Evolutionary conservation across 768 basidiomycete genomes (phyloP).

Genomic region (Cystofilobasidium bisporidii): DNA sequence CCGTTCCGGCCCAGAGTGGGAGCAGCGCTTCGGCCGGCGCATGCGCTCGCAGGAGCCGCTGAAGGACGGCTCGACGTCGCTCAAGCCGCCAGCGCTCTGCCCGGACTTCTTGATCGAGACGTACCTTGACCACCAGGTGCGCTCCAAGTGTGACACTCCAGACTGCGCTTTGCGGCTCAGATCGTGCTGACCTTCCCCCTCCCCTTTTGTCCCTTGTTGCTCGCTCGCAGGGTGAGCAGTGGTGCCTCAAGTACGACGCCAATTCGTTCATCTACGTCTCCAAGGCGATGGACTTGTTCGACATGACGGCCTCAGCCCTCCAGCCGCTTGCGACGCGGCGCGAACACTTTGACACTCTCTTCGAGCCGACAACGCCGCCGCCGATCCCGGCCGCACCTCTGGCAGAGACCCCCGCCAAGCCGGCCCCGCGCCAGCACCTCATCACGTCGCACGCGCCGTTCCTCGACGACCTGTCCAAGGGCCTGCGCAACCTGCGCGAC

Average conservation of each 20-base stretch:
- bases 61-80: conserved; percentile 30
- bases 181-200: too few species aligned
- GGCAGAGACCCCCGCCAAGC: neutral
- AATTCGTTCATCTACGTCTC: conserved; percentile 98
- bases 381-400: conserved; percentile 30
- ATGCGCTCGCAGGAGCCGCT: conserved; percentile 37
- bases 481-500: conserved; percentile 60
- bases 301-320: conserved; percentile 74
- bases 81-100: conserved; percentile 61
- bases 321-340: conserved; percentile 47
- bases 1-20: conserved; percentile 98
- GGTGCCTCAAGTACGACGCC: conserved; percentile 97
- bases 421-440: conserved; percentile 9
- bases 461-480: conserved; percentile 64
- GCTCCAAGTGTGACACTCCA: too few species aligned
- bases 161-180: too few species aligned
- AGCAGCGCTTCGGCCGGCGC: conserved; percentile 79
- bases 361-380: conserved; percentile 31
- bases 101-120: conserved; percentile 98
- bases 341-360: conserved; percentile 31
- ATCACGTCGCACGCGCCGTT: conserved; percentile 47
- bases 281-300: conserved; percentile 99
- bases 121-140: conserved; percentile 81
- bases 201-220: neutral
- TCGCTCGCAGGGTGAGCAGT: conserved; percentile 79